Evolutionary conservation across 176 grass and related monocot species (phyloP).

Genomic region (Urochloa ruziziensis): DNA sequence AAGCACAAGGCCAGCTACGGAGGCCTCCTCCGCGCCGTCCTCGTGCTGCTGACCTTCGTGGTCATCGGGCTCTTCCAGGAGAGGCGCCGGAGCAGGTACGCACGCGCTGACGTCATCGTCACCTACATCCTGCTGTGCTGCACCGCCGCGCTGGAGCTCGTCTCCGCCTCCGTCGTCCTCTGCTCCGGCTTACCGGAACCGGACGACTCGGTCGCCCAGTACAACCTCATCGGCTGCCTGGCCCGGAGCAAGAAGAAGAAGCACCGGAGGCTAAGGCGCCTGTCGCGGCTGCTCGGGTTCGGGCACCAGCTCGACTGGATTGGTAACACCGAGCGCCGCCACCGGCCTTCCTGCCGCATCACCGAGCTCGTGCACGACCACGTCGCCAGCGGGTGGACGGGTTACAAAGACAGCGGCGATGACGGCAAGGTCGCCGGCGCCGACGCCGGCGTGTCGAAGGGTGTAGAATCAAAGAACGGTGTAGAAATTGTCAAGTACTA

Average conservation of each 20-base stretch:
- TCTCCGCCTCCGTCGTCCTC: neutral
- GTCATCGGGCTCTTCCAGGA: neutral
- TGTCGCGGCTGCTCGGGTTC: neutral
- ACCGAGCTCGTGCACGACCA: neutral
- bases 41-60: neutral
- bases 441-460: no score
- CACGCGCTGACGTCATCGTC: neutral
- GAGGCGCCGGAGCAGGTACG: neutral
- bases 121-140: neutral
- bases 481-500: no score
- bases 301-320: neutral
- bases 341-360: neutral
- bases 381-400: neutral
- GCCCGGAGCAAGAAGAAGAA: neutral
- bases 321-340: neutral
- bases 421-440: no score
- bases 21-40: neutral
- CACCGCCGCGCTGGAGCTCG: neutral
- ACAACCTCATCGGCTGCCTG: neutral
- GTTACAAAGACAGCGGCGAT: no score
- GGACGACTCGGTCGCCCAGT: neutral
- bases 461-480: no score
- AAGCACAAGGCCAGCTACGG: neutral
- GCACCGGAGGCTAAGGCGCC: neutral
- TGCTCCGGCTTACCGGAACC: neutral